These are phyloP conservation scores for Fusarium sp. DNA, from an alignment of 2,329 filamentous ascomycete species.

Conservation along the genomic window DNA sequence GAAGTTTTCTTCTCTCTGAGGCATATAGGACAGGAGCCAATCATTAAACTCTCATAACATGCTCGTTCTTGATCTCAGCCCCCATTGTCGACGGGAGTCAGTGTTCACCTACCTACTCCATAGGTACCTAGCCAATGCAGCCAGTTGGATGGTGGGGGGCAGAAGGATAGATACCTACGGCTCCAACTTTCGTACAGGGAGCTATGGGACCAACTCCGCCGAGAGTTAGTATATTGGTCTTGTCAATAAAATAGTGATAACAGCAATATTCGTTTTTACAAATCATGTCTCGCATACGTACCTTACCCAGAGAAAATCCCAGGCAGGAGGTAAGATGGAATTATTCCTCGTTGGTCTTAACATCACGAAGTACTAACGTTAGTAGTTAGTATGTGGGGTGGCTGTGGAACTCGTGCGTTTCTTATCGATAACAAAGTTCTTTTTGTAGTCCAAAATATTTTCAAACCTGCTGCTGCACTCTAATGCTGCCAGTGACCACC, in stretches of 20 bases:
- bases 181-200: background rate
- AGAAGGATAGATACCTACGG: no score
- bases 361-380: background rate
- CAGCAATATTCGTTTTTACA: background rate
- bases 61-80: background rate
- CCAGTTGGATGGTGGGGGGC: background rate
- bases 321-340: no score
- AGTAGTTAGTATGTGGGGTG: background rate
- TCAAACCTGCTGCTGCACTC: slow-evolving; percentile 37
- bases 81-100: background rate
- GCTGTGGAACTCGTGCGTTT: background rate
- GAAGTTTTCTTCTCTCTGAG: background rate
- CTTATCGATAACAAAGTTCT: slow-evolving; percentile 48
- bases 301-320: background rate
- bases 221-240: background rate
- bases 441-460: slow-evolving; percentile 46
- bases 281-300: background rate
- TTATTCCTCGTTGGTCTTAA: background rate
- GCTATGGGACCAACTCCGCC: background rate
- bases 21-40: background rate
- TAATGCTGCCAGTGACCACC: slow-evolving; percentile 30
- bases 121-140: no score
- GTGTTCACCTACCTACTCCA: no score
- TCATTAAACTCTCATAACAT: no score
- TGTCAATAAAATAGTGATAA: background rate